Conservation (phyloP, 108 stramenopile genomes). For the Cylindrotheca fusiformis region DNA sequence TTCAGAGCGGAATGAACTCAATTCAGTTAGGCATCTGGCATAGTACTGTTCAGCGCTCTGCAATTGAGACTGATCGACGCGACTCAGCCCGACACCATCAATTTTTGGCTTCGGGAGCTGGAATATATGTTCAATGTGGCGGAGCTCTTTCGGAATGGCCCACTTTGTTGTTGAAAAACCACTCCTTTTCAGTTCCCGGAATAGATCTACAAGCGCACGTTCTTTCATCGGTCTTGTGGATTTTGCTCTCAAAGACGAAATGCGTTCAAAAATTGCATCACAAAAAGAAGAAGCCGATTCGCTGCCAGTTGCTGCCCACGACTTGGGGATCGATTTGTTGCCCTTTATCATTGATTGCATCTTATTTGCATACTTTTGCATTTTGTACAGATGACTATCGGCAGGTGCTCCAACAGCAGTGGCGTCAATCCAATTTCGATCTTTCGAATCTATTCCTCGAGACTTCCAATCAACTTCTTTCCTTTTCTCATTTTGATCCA, state of each 20-base stretch:
- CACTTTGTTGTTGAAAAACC: constrained; percentile 74
- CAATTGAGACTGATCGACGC: constrained; percentile 14
- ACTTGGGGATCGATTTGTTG: constrained; percentile 4
- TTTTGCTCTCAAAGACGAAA: constrained; percentile 69
- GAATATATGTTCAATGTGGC: constrained; percentile 55
- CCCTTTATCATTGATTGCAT: constrained; percentile 39
- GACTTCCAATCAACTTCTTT: too few species aligned
- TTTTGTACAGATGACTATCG: constrained; percentile 7
- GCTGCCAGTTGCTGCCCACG: constrained; percentile 41
- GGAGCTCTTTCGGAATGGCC: constrained; percentile 59
- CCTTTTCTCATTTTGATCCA: constrained; percentile 7
- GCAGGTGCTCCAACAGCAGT: background rate
- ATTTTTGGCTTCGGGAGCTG: constrained; percentile 59
- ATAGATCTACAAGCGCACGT: constrained; percentile 86
- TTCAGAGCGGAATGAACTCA: constrained; percentile 61
- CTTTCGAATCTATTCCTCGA: background rate
- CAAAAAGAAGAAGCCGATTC: constrained; percentile 49
- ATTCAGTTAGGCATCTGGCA: constrained; percentile 57
- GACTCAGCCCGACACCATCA: constrained; percentile 1
- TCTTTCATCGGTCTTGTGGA: constrained; percentile 89
- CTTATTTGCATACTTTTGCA: constrained; percentile 47
- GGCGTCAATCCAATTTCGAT: constrained; percentile 13
- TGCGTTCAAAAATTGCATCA: constrained; percentile 82
- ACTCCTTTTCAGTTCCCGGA: constrained; percentile 76
- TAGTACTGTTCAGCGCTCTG: constrained; percentile 67